A percentile compares a stretch with the other conserved stretches of the same genome.
phyloP scores from a whole-genome alignment of 805 yeast genomes.

The Saccharomycopsis sp. region DNA sequence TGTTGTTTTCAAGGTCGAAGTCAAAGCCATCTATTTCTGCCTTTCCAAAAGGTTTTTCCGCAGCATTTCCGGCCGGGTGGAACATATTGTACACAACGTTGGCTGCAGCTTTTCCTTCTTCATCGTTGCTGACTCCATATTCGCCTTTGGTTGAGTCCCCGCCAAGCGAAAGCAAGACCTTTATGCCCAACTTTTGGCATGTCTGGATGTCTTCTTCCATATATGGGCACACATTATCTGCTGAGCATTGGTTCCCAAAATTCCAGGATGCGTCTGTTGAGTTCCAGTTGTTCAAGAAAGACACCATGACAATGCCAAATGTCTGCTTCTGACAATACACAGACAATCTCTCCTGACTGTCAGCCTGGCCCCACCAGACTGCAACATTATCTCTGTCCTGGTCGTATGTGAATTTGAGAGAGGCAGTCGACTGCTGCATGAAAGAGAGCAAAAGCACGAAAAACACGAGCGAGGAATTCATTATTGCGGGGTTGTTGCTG shows the following conservation, averaged over 20 bases:
- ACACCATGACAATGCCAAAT: slow-evolving; percentile 15
- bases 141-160: slow-evolving; percentile 41
- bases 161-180: slow-evolving; percentile 62
- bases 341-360: slow-evolving; percentile 38
- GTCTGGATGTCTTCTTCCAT: slow-evolving; percentile 62
- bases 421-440: neutral
- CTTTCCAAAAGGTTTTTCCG: slow-evolving; percentile 32
- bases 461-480: neutral
- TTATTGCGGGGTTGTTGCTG: neutral
- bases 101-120: slow-evolving; percentile 64
- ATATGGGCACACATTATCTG: slow-evolving; percentile 14
- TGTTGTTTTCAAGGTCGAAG: slow-evolving; percentile 72
- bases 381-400: slow-evolving; percentile 39
- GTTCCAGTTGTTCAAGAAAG: slow-evolving; percentile 22
- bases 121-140: slow-evolving; percentile 80
- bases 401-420: neutral
- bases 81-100: slow-evolving; percentile 54
- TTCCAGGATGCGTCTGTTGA: slow-evolving; percentile 30
- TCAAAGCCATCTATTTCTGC: slow-evolving; percentile 87
- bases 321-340: slow-evolving; percentile 31
- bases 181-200: slow-evolving; percentile 74
- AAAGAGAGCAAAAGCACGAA: neutral
- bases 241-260: slow-evolving; percentile 36
- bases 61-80: slow-evolving; percentile 45
- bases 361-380: slow-evolving; percentile 72